Evolutionary conservation across 768 basidiomycete species (phyloP).

Genomic region (Suillus brevipes): DNA sequence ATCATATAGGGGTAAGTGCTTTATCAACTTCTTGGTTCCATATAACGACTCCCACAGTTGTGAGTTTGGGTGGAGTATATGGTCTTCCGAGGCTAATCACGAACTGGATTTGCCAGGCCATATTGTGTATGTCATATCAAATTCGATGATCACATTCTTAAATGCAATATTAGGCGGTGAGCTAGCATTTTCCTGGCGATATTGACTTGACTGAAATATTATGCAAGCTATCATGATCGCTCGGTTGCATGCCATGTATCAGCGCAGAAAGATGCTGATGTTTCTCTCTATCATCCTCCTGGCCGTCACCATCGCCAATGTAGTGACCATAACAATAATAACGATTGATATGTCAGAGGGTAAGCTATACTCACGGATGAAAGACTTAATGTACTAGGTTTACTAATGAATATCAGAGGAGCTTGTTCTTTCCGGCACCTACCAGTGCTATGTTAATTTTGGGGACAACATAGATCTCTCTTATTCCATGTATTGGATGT

Average conservation of each 20-base stretch:
- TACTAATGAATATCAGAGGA: not conserved
- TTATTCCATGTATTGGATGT: not conserved
- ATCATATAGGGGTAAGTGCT: not conserved
- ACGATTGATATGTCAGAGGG: not conserved
- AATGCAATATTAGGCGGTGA: not conserved
- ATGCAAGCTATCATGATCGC: not conserved
- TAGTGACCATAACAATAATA: not conserved
- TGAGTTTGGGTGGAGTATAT: not conserved
- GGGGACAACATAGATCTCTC: not conserved
- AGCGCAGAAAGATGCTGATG: not conserved
- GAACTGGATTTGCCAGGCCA: not conserved
- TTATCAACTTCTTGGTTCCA: not conserved
- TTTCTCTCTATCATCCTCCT: not conserved
- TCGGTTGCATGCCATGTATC: not conserved
- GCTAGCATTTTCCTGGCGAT: not conserved
- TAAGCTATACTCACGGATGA: not conserved
- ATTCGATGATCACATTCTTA: not conserved
- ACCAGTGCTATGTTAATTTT: not conserved
- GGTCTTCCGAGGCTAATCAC: not conserved
- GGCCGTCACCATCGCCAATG: not conserved
- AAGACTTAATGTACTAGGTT: not conserved
- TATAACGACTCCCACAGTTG: not conserved
- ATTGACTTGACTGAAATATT: not conserved
- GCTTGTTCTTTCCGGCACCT: not conserved
- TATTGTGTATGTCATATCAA: not conserved